A percentile compares a stretch with the other conserved stretches of the same genome.
These are phyloP conservation scores for Neurospora tetraspora DNA, from an alignment of 495 filamentous ascomycete genomes.

Conservation along the genomic window DNA sequence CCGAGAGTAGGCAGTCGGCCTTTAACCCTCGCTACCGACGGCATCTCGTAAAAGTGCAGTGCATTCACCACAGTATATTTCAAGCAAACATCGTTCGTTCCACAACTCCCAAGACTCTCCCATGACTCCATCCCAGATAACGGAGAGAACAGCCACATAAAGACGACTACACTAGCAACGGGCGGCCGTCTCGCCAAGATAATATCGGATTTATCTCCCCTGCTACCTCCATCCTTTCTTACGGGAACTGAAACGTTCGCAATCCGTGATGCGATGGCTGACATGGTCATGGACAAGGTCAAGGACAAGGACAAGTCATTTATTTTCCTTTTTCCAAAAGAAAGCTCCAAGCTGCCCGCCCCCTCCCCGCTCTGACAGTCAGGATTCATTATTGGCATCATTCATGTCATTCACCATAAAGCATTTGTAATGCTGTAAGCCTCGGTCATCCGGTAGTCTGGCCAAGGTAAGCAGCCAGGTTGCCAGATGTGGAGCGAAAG, in stretches of 20 bases:
- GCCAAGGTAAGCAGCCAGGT: neutral
- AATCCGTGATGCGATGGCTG: neutral
- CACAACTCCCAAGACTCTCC: neutral
- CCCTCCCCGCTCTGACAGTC: neutral
- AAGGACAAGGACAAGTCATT: neutral
- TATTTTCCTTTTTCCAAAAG: neutral
- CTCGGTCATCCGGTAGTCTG: neutral
- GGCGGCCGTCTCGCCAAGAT: neutral
- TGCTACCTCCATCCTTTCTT: neutral
- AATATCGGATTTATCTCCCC: neutral
- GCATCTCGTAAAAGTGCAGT: neutral
- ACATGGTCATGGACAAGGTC: neutral
- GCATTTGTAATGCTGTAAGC: neutral
- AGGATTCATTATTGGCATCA: neutral
- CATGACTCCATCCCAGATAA: neutral
- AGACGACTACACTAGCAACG: neutral
- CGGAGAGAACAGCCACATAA: neutral
- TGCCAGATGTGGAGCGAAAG: neutral
- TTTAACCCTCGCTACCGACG: neutral
- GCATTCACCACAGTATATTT: neutral
- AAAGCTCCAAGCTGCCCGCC: neutral
- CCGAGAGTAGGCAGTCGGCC: neutral
- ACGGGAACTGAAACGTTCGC: neutral
- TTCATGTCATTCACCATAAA: neutral
- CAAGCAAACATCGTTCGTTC: neutral